Conservation (phyloP, 2,329 filamentous ascomycete species). For the Pyricularia pennisetigena region DNA sequence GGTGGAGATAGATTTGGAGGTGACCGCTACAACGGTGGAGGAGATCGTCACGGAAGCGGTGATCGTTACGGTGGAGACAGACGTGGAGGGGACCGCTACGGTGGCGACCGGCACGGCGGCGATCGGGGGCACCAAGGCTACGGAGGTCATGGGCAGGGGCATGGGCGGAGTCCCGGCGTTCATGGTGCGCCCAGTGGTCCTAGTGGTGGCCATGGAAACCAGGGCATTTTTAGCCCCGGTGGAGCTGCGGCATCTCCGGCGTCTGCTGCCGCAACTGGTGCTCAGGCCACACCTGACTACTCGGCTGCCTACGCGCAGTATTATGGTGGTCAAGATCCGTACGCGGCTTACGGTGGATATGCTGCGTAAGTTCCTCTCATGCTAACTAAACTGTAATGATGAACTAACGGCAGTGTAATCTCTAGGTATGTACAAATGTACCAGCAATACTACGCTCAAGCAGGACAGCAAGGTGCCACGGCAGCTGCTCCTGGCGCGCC, state of each 20-base stretch:
- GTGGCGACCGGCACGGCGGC: background rate
- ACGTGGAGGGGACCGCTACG: constrained; percentile 1
- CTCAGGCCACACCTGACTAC: background rate
- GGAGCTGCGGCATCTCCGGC: background rate
- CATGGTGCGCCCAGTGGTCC: constrained; percentile 2
- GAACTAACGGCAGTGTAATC: background rate
- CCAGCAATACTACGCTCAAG: constrained; percentile 4
- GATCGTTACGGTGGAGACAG: background rate
- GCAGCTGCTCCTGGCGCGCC: background rate
- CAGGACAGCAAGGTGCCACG: background rate
- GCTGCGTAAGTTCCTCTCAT: constrained; percentile 1
- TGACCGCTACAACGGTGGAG: constrained; percentile 24
- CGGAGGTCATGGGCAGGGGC: background rate
- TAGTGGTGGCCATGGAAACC: constrained; percentile 1
- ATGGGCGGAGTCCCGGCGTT: background rate
- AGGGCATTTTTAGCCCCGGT: background rate
- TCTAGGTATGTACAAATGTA: constrained; percentile 5
- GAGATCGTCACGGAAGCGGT: background rate
- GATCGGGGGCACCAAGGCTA: background rate
- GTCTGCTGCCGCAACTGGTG: background rate
- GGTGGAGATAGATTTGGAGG: constrained; percentile 35
- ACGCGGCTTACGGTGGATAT: constrained; percentile 5
- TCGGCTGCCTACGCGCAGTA: constrained; percentile 2
- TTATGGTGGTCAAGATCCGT: background rate
- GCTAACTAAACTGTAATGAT: background rate